Base-by-base conservation (phyloP, 164 flowering plant genomes). In the Liriodendron chinense region DNA sequence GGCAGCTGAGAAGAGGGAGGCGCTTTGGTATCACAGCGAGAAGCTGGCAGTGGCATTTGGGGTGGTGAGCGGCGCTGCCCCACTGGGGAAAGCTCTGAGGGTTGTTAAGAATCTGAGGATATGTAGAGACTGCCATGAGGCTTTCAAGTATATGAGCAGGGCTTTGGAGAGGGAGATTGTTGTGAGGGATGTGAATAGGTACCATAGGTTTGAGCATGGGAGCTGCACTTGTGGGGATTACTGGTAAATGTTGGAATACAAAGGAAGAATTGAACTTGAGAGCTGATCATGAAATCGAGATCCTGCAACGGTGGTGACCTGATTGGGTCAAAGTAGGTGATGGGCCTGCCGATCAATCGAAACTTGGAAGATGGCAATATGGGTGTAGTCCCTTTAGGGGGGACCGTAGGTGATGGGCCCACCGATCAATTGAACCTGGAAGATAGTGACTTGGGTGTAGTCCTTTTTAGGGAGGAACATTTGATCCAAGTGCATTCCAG, bases 61-160 rank as follows among this genome's bases (percentile, higher is more conserved):
- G 76, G 67, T 90, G 49, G 53, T 87, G 72, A 79, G 80, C 62
- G 93, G 91, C 8, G 84, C 85, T 0, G 87, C 87, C 5, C 89
- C 86, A 0, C 86, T 85, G 0, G 90, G 91, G n/a, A 91, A 90
- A 83, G 83, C 92, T 0, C 59, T 90, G 73, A 84, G 93, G 76
- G 86, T 90, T 72, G 83, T 86, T 72, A 90, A 91, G 88, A 91
- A 90, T 79, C 65, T 90, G 83, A 84, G 88, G 76, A 90, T 87
- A 47, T 91, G 92, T 75, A 84, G 76, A 74, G 93, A 91, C 72
- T 89, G 96, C 76, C 96, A 91, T 69, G 85, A 82, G 69, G 89
- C 87, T 50, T 91, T 91, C 24, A 86, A 87, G 88, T 91, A 81
- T 73, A 74, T 87, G 24, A 84, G 89, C 57, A 79, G 71, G 61